Percentiles rank a stretch among this genome's conserved stretches.
These are phyloP conservation scores for Musa acuminata DNA, from an alignment of 176 grass and related monocot genomes.

Conservation along the genomic window DNA sequence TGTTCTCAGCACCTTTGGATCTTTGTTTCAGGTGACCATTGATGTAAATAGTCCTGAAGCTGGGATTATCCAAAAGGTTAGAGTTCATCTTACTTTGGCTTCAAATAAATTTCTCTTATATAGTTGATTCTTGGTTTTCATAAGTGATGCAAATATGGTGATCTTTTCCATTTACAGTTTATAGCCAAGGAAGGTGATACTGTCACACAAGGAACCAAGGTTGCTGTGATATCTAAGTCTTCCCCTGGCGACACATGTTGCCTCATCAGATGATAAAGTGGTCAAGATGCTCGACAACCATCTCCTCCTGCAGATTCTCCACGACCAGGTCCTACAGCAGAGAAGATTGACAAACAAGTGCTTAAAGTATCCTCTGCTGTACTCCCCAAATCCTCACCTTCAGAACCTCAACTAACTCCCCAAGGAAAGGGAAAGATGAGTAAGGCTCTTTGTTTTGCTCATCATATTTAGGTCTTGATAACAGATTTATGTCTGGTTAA, in stretches of 20 bases:
- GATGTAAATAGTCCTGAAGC: constrained; percentile 76
- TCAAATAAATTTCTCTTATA: constrained; percentile 6
- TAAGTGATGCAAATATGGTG: too few relatives aligned
- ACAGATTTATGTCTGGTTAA: neutral
- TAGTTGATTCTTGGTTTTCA: neutral
- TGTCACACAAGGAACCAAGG: constrained; percentile 84
- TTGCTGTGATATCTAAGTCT: constrained; percentile 96
- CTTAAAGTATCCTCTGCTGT: constrained; percentile 29
- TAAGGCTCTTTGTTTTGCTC: constrained; percentile 25
- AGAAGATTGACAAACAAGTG: constrained; percentile 21
- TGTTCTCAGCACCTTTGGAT: neutral
- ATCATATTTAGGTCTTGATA: neutral
- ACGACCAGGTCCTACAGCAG: constrained; percentile 31
- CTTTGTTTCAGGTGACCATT: constrained; percentile 74
- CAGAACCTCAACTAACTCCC: constrained; percentile 86
- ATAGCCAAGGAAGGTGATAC: constrained; percentile 83
- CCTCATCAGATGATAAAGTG: constrained; percentile 67
- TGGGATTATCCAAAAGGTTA: constrained; percentile 86
- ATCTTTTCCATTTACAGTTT: constrained; percentile 32
- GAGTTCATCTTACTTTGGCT: neutral
- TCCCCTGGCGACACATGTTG: constrained; percentile 73
- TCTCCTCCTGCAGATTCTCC: constrained; percentile 28
- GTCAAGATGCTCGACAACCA: constrained; percentile 40
- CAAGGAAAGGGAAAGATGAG: constrained; percentile 79
- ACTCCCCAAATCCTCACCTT: constrained; percentile 45